phyloP scores from a whole-genome alignment of 176 grass and related monocot genomes.

The Guadua angustifolia region DNA sequence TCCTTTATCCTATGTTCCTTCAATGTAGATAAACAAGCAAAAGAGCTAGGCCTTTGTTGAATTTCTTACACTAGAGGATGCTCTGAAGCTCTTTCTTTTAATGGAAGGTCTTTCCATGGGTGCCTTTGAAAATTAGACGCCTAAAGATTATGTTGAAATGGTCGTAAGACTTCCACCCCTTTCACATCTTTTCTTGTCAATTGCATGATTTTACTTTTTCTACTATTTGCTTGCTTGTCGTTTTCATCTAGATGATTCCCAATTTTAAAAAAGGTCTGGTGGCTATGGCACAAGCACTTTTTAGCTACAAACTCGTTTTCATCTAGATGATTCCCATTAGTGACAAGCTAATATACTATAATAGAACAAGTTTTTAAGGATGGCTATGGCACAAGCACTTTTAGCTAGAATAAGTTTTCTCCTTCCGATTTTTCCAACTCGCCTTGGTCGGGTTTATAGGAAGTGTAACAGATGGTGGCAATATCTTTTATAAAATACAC shows the following conservation, averaged over 20 bases:
- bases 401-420: no score
- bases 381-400: no score
- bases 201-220: conserved; percentile 22
- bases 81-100: conserved; percentile 86
- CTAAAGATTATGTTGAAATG: conserved; percentile 90
- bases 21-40: conserved; percentile 89
- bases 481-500: no score
- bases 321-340: no score
- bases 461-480: no score
- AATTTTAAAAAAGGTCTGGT: no score
- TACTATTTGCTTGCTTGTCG: conserved; percentile 22
- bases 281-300: no score
- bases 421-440: no score
- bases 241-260: conserved; percentile 23
- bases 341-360: no score
- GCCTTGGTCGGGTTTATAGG: no score
- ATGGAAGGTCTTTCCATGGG: conserved; percentile 71
- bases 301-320: no score
- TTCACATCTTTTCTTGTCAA: conserved; percentile 34
- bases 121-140: conserved; percentile 84
- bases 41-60: conserved; percentile 76
- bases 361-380: no score
- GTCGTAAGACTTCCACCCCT: conserved; percentile 65
- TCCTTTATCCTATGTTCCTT: conserved; percentile 23
- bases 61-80: conserved; percentile 90